Evolutionary conservation across 306 rosid genomes (phyloP).

Genomic region (Arachis hypogaea): DNA sequence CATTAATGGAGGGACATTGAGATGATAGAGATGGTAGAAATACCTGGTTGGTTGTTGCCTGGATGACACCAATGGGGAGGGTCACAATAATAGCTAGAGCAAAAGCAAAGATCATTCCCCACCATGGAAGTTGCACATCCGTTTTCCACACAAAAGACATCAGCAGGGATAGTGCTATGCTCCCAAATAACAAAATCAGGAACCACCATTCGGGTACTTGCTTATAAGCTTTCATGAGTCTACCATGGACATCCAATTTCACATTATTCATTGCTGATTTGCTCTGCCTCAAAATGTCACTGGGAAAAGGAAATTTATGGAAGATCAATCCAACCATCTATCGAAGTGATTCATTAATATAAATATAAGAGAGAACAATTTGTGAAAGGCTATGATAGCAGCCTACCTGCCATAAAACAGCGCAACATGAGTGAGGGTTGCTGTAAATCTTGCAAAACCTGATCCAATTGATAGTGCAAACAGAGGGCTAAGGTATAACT

Average conservation of each 20-base stretch:
- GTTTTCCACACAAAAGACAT: slow-evolving; percentile 82
- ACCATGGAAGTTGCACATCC: slow-evolving; percentile 90
- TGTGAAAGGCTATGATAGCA: slow-evolving; percentile 14
- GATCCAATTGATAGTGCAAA: slow-evolving; percentile 96
- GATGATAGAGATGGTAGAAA: not conserved
- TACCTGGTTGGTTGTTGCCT: slow-evolving; percentile 99
- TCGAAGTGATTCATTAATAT: slow-evolving; percentile 12
- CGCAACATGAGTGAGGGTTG: slow-evolving; percentile 94
- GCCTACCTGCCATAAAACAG: slow-evolving; percentile 85
- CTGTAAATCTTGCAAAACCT: slow-evolving; percentile 92
- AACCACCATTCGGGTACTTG: slow-evolving; percentile 99
- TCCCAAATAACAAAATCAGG: slow-evolving; percentile 63
- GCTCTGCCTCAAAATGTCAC: slow-evolving; percentile 86
- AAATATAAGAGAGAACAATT: not conserved
- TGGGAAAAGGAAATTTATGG: slow-evolving; percentile 30
- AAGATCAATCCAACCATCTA: slow-evolving; percentile 5
- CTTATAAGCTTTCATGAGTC: slow-evolving; percentile 82
- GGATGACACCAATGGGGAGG: slow-evolving; percentile 97
- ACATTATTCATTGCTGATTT: slow-evolving; percentile 67
- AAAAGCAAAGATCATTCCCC: slow-evolving; percentile 97
- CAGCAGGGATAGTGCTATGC: slow-evolving; percentile 65
- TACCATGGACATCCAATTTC: slow-evolving; percentile 81
- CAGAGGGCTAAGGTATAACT: slow-evolving; percentile 95
- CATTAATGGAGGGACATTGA: slow-evolving; percentile 21
- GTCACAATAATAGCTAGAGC: slow-evolving; percentile 84